Evolutionary conservation across 208 protist genomes (phyloP).

Genomic region (Leishmania mexicana): DNA sequence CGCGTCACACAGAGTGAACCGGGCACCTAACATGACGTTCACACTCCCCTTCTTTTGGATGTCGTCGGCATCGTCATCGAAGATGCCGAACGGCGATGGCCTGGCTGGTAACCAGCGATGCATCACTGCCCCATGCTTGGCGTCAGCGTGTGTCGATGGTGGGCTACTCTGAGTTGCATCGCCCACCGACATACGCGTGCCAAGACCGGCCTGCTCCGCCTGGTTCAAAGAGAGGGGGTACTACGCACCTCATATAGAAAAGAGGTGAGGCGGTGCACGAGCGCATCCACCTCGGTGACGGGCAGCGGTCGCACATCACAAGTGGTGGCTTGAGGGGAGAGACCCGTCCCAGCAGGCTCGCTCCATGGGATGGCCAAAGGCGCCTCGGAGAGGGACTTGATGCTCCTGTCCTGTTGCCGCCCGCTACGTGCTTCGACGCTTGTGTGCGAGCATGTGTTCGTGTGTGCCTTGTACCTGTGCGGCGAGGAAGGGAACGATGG

Average conservation of each 20-base stretch:
- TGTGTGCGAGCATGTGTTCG: background rate
- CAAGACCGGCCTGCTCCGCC: background rate
- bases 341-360: background rate
- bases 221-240: background rate
- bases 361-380: background rate
- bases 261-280: background rate
- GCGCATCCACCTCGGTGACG: background rate
- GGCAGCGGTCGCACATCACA: background rate
- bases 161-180: background rate
- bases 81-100: background rate
- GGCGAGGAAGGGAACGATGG: background rate
- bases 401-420: background rate
- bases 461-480: background rate
- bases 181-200: background rate
- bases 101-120: background rate
- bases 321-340: background rate
- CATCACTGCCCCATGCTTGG: background rate
- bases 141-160: background rate
- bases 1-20: too few relatives aligned
- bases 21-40: too few relatives aligned
- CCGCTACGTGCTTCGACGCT: background rate
- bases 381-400: background rate
- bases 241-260: too few relatives aligned
- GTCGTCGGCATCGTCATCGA: too few relatives aligned
- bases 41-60: too few relatives aligned